A percentile compares a stretch with the other conserved stretches of the same genome.
These are phyloP conservation scores for Penicillium flavigenum DNA, from an alignment of 495 filamentous ascomycete species.

Conservation along the genomic window DNA sequence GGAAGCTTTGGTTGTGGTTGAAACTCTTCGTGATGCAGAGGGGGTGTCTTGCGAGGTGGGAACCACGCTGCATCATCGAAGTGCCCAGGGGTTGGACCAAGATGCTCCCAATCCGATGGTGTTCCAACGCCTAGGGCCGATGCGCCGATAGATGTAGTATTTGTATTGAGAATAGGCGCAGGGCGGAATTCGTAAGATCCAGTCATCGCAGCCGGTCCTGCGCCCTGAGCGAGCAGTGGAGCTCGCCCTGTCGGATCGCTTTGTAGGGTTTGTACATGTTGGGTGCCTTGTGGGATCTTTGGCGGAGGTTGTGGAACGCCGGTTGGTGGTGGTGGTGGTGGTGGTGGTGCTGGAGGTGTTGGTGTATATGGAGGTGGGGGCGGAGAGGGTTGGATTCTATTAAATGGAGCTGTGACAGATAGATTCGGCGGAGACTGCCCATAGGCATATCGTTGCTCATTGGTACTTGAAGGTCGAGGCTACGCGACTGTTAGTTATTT, in stretches of 20 bases:
- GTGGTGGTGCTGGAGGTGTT: slow-evolving; percentile 24
- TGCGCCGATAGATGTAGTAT: slow-evolving; percentile 22
- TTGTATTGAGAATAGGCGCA: slow-evolving; percentile 15
- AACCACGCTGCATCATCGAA: slow-evolving; percentile 37
- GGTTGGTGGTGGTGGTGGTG: slow-evolving; percentile 23
- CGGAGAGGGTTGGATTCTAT: slow-evolving; percentile 22
- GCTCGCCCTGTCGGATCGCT: slow-evolving; percentile 16
- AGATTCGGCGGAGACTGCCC: slow-evolving; percentile 20
- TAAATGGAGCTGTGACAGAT: slow-evolving; percentile 20
- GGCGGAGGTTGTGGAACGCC: slow-evolving; percentile 44
- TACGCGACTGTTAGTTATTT: slow-evolving; percentile 17
- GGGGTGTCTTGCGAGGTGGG: slow-evolving; percentile 20
- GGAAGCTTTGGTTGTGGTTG: slow-evolving; percentile 17
- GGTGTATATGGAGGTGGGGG: slow-evolving; percentile 30
- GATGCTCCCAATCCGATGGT: slow-evolving; percentile 62
- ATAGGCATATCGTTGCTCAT: slow-evolving; percentile 26
- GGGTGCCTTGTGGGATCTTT: slow-evolving; percentile 40
- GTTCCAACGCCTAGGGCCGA: slow-evolving; percentile 54
- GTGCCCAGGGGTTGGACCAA: slow-evolving; percentile 38
- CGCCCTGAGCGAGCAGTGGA: slow-evolving; percentile 21
- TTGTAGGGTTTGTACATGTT: slow-evolving; percentile 25
- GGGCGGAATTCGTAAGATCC: slow-evolving; percentile 22
- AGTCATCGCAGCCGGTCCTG: slow-evolving; percentile 20
- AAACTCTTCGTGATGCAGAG: slow-evolving; percentile 13
- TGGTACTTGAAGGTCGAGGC: slow-evolving; percentile 44